Percentiles rank a stretch among this genome's conserved stretches.
phyloP scores from a whole-genome alignment of 768 basidiomycete genomes.

The Hygrophoropsis aurantiaca region DNA sequence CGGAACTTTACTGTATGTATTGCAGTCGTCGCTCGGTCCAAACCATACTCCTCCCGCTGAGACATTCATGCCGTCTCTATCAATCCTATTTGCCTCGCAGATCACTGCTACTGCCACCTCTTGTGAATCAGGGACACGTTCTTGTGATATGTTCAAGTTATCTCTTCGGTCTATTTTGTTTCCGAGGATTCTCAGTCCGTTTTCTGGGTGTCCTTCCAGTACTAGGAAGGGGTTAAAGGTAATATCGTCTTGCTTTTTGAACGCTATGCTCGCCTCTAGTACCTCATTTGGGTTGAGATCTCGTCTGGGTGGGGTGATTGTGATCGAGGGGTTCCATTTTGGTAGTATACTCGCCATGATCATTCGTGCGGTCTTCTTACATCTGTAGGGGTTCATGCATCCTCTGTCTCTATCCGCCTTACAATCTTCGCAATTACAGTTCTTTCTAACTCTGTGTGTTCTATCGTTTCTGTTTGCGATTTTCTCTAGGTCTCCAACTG shows the following conservation, averaged over 20 bases:
- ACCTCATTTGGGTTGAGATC: slow-evolving; percentile 1
- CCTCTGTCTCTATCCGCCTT: background rate
- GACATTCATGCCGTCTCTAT: too few relatives aligned
- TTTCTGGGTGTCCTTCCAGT: too few relatives aligned
- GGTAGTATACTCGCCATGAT: background rate
- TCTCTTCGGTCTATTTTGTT: too few relatives aligned
- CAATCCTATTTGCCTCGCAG: slow-evolving; percentile 19
- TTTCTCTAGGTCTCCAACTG: background rate
- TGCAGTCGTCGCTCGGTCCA: background rate
- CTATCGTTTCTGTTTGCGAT: background rate
- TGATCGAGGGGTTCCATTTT: background rate
- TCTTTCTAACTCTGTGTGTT: background rate
- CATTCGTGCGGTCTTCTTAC: background rate
- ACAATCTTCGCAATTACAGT: background rate
- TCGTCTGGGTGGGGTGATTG: background rate
- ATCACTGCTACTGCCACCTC: slow-evolving; percentile 23
- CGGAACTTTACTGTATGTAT: background rate
- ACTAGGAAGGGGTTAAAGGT: too few relatives aligned
- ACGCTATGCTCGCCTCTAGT: background rate
- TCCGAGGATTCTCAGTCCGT: too few relatives aligned
- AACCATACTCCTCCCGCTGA: slow-evolving; percentile 15
- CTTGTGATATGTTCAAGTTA: too few relatives aligned
- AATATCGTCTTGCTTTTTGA: too few relatives aligned
- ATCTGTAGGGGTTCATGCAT: background rate
- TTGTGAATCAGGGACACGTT: background rate